Evolutionary conservation across 1,284 basidiomycete genomes (phyloP).

Genomic region (Malassezia psittaci): DNA sequence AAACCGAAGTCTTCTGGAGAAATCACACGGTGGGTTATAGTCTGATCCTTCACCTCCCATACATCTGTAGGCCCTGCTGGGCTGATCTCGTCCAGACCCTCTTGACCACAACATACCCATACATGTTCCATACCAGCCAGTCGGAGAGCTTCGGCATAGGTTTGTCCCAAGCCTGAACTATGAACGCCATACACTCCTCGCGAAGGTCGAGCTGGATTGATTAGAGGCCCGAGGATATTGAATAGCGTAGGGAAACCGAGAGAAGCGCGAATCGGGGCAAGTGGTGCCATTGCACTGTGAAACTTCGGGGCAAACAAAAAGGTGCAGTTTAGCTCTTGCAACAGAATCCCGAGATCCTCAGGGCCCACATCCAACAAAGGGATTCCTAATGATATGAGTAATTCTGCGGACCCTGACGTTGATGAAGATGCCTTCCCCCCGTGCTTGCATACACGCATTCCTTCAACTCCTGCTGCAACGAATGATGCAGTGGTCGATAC

Average conservation of each 20-base stretch:
- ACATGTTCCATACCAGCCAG: conserved; percentile 62
- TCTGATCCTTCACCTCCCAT: conserved; percentile 34
- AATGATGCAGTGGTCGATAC: conserved; percentile 90
- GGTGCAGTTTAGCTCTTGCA: conserved; percentile 58
- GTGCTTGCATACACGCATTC: conserved; percentile 90
- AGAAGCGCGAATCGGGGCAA: conserved; percentile 73
- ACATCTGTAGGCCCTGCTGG: conserved; percentile 71
- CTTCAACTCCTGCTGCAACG: conserved; percentile 78
- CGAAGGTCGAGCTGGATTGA: conserved; percentile 78
- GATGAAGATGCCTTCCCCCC: conserved; percentile 89
- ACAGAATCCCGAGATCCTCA: conserved; percentile 47
- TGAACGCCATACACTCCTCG: conserved; percentile 80
- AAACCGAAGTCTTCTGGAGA: conserved; percentile 38
- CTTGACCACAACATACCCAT: conserved; percentile 84
- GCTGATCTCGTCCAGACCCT: conserved; percentile 87
- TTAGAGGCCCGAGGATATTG: conserved; percentile 86
- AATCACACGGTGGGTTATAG: conserved; percentile 30
- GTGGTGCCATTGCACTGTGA: conserved; percentile 72
- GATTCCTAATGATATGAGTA: conserved; percentile 75
- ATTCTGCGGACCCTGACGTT: conserved; percentile 83
- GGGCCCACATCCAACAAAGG: conserved; percentile 59
- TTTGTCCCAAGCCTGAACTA: conserved; percentile 67
- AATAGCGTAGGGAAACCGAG: conserved; percentile 95
- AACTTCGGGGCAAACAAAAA: conserved; percentile 91
- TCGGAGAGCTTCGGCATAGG: conserved; percentile 67